These are phyloP conservation scores for Colletotrichum cordylinicola DNA, from an alignment of 2,329 filamentous ascomycete species.

Conservation along the genomic window DNA sequence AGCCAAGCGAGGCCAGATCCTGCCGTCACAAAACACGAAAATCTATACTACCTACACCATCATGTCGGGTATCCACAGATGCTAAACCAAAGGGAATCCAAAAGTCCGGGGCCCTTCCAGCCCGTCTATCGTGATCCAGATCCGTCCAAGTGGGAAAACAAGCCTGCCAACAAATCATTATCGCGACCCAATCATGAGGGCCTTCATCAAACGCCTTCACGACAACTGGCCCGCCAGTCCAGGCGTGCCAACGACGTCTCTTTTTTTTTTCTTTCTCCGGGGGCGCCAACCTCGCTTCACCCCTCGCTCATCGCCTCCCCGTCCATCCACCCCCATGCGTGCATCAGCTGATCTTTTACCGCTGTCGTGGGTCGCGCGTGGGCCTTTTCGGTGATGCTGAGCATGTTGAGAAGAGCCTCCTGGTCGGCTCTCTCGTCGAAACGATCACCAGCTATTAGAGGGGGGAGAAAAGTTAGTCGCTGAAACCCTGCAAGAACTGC, in stretches of 20 bases:
- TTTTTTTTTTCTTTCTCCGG: background rate
- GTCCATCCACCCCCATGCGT: slow-evolving; percentile 52
- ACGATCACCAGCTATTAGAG: slow-evolving; percentile 47
- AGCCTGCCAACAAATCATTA: background rate
- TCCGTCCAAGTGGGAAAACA: background rate
- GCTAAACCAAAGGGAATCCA: slow-evolving; percentile 13
- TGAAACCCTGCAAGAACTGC: background rate
- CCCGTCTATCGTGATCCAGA: slow-evolving; percentile 6
- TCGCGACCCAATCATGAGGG: background rate
- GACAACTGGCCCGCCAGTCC: background rate
- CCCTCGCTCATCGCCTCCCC: slow-evolving; percentile 15
- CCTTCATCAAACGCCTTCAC: background rate
- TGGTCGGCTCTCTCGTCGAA: slow-evolving; percentile 52
- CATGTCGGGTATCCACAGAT: slow-evolving; percentile 17
- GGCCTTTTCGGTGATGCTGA: slow-evolving; percentile 52
- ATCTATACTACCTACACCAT: background rate
- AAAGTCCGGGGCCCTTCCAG: background rate
- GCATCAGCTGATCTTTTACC: slow-evolving; percentile 51
- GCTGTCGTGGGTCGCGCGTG: slow-evolving; percentile 58
- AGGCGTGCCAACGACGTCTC: background rate
- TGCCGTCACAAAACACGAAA: background rate
- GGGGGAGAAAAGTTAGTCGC: background rate
- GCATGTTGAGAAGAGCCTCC: slow-evolving; percentile 50
- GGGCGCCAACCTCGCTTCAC: background rate
- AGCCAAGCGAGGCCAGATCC: background rate